phyloP scores from a whole-genome alignment of 1,284 basidiomycete species.

The Pseudozyma sp. region DNA sequence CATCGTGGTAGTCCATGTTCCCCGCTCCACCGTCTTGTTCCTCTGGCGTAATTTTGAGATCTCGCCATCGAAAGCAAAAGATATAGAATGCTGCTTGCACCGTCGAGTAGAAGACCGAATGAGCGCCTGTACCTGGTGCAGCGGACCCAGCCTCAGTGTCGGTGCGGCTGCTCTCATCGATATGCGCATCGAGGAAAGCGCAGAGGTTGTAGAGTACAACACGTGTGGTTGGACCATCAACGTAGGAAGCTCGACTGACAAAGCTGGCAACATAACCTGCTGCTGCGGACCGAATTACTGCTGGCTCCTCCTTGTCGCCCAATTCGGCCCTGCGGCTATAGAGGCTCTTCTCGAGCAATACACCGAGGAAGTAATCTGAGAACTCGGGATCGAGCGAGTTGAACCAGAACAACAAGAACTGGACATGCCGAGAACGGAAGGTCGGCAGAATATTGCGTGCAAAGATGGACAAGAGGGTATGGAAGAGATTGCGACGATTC shows the following conservation, averaged over 20 bases:
- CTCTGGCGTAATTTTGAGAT: conserved; percentile 75
- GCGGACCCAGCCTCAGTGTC: conserved; percentile 53
- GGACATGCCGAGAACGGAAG: conserved; percentile 95
- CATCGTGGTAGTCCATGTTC: conserved; percentile 35
- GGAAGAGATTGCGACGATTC: conserved; percentile 73
- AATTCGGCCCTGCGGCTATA: conserved; percentile 72
- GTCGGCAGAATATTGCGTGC: conserved; percentile 92
- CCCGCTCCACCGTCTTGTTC: conserved; percentile 72
- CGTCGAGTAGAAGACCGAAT: conserved; percentile 86
- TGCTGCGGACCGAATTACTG: conserved; percentile 63
- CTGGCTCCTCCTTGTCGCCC: conserved; percentile 51
- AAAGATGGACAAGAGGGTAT: conserved; percentile 89
- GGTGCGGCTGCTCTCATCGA: conserved; percentile 69
- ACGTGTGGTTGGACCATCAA: conserved; percentile 81
- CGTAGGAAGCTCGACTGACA: conserved; percentile 88
- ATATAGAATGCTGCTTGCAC: conserved; percentile 93
- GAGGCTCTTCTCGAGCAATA: conserved; percentile 87
- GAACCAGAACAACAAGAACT: conserved; percentile 96
- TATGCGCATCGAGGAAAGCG: conserved; percentile 80
- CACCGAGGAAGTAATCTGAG: conserved; percentile 90
- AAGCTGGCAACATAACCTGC: conserved; percentile 76
- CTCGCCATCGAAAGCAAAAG: conserved; percentile 97
- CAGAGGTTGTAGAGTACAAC: conserved; percentile 85
- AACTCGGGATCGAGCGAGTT: conserved; percentile 89
- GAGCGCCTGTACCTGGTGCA: conserved; percentile 52